Evolutionary conservation across 2,329 filamentous ascomycete species (phyloP).

Genomic region (Phialocephala sp.): DNA sequence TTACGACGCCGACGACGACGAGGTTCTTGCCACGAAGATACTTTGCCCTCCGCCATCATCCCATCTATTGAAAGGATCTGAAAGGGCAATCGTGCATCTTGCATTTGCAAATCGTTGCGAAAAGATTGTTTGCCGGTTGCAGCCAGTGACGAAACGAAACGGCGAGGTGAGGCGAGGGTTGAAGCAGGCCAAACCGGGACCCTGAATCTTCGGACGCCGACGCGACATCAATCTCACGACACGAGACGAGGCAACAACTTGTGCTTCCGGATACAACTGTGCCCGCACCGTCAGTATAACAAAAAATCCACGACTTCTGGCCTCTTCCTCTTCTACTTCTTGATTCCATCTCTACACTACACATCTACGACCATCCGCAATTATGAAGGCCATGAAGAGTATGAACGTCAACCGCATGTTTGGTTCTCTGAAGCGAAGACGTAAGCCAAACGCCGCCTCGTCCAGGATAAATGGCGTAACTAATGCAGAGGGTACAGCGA

Average conservation of each 20-base stretch:
- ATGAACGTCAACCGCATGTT: conserved; percentile 44
- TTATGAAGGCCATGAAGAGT: conserved; percentile 45
- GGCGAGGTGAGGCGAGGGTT: not conserved
- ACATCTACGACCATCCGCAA: conserved; percentile 12
- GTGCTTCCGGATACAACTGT: conserved; percentile 12
- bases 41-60: not conserved
- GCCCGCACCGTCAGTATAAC: conserved; percentile 15
- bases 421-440: conserved; percentile 41
- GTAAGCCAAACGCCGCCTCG: conserved; percentile 26
- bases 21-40: not conserved
- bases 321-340: not conserved
- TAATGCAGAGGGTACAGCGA: conserved; percentile 20
- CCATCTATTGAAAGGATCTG: conserved; percentile 1
- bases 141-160: conserved; percentile 6
- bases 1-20: conserved; percentile 15
- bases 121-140: not conserved
- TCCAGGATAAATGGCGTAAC: not conserved
- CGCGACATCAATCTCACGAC: conserved; percentile 15
- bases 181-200: not conserved
- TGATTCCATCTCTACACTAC: not conserved
- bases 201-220: conserved; percentile 13
- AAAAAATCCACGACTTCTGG: not conserved
- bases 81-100: not conserved
- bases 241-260: conserved; percentile 8
- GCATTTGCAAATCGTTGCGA: not conserved